Evolutionary conservation across 768 basidiomycete genomes (phyloP), one percentile per base, ranked within the genome.

Genomic region (Calvatia gigantea): DNA sequence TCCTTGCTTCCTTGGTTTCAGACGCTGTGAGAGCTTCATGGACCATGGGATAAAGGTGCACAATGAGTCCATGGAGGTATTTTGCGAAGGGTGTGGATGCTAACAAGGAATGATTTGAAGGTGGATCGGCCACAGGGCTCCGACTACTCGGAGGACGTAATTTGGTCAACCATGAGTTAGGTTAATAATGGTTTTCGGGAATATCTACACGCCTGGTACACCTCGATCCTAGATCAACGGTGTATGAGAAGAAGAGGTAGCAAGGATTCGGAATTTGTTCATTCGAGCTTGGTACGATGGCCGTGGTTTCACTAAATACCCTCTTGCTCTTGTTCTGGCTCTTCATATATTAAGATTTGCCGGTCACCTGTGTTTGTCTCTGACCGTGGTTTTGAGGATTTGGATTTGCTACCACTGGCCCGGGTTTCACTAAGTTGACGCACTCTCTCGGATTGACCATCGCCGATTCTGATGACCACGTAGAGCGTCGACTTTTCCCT

Each of bases 401-500:
- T 39, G 45, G 29, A 45, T 58, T 51, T 56, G 52, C 33, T 61
- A 43, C 14, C 27, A 29, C 28, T 44, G 47, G 39, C 51, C 39
- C 33, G 25, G 11, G 7, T 15, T 6, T 39, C 37, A 41, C 60
- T 46, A 62, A 63, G 8, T 53, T 55, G 15, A 58, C 60, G 28
- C 43, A 63, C 53, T 65, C 66, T 4, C 51, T 81, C 81, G 51
- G 76, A 75, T 59, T 79, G 73, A n/a, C 82, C 86, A 49, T 84
- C 79, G 7, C 85, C 84, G 44, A 91, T 78, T 57, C 70, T 82
- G 44, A 92, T 73, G 35, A 80, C 68, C 23, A 89, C 69, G 46
- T 75, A 76, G 32, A 92, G 72, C 14, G 82, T 82, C 14, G 89
- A 90, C 66, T 92, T 93, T 56, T 78, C 77, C 47, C 91, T 79